A percentile compares a stretch with the other conserved stretches of the same genome.
Conservation (phyloP, 768 basidiomycete species). For the Mycena rosella region DNA sequence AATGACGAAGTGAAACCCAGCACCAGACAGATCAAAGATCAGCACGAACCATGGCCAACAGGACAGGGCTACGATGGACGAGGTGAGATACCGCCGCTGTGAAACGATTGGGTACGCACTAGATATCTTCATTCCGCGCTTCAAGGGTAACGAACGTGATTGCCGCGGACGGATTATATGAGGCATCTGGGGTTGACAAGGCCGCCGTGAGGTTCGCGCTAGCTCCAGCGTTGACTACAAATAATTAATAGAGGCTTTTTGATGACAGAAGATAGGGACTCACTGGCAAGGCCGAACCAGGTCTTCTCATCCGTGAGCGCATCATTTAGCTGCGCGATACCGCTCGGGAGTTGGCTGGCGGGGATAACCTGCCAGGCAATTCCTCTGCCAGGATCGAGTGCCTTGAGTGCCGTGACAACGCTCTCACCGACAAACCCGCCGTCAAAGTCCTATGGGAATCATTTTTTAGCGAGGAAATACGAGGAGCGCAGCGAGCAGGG, state of each 20-base stretch:
- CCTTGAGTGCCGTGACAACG: conserved; percentile 55
- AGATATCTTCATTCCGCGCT: conserved; percentile 66
- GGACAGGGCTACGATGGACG: conserved; percentile 4
- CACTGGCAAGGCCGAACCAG: conserved; percentile 70
- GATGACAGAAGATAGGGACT: conserved; percentile 35
- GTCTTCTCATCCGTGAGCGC: conserved; percentile 62
- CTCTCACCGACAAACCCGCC: conserved; percentile 63
- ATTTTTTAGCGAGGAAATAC: background rate
- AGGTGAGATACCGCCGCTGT: too few relatives aligned
- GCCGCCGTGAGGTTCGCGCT: conserved; percentile 52
- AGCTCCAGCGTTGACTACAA: conserved; percentile 57
- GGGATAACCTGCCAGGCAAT: conserved; percentile 62
- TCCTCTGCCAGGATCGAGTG: conserved; percentile 44
- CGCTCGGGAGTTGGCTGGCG: conserved; percentile 57
- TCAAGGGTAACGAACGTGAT: conserved; percentile 62
- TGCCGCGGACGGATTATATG: conserved; percentile 62
- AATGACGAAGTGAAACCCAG: background rate
- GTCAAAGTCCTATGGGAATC: conserved; percentile 66
- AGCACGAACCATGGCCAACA: conserved; percentile 60
- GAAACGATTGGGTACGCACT: conserved; percentile 30
- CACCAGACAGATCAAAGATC: too few relatives aligned
- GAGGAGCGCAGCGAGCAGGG: conserved; percentile 16
- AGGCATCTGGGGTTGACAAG: conserved; percentile 53
- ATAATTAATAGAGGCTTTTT: background rate
- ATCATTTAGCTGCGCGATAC: conserved; percentile 55